A percentile compares a stretch with the other conserved stretches of the same genome.
These are phyloP conservation scores for Hymenotorrendiella dingleyae DNA, from an alignment of 2,329 filamentous ascomycete genomes.

Conservation along the genomic window DNA sequence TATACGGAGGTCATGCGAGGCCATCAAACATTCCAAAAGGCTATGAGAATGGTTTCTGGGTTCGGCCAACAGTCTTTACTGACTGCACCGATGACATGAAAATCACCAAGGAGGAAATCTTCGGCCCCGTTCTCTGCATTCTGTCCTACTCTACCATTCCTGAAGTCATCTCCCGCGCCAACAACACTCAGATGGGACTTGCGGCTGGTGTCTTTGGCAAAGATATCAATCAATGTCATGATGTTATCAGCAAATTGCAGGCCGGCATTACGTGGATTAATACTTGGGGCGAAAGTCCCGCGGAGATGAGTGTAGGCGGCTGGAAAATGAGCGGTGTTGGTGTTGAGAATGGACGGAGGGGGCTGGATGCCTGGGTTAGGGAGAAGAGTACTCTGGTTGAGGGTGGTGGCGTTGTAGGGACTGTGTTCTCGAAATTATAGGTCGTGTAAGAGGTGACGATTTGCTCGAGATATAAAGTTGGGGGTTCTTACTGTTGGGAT, in stretches of 20 bases:
- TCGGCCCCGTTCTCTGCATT: slow-evolving; percentile 81
- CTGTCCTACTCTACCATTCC: slow-evolving; percentile 66
- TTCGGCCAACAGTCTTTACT: slow-evolving; percentile 78
- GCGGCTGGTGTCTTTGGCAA: slow-evolving; percentile 79
- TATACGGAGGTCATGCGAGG: slow-evolving; percentile 63
- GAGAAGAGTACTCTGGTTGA: slow-evolving; percentile 88
- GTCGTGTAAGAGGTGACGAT: too few relatives aligned
- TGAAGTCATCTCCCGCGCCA: slow-evolving; percentile 66
- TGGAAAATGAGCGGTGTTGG: slow-evolving; percentile 90
- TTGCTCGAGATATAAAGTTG: too few relatives aligned
- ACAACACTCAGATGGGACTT: slow-evolving; percentile 70
- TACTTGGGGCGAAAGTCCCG: slow-evolving; percentile 86
- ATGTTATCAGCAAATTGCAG: slow-evolving; percentile 63
- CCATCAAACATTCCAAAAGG: slow-evolving; percentile 36
- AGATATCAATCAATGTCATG: slow-evolving; percentile 68
- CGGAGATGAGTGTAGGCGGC: slow-evolving; percentile 87
- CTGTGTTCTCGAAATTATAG: slow-evolving; percentile 63
- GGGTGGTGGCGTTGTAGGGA: slow-evolving; percentile 61
- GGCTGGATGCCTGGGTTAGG: slow-evolving; percentile 74
- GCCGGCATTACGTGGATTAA: slow-evolving; percentile 91
- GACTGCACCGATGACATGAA: slow-evolving; percentile 79
- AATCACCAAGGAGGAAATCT: slow-evolving; percentile 78
- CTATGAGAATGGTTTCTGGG: slow-evolving; percentile 65
- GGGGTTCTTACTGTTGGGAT: too few relatives aligned
- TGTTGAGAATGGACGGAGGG: slow-evolving; percentile 77